phyloP scores from a whole-genome alignment of 139 green algal genomes.

The Desmodesmus armatus region DNA sequence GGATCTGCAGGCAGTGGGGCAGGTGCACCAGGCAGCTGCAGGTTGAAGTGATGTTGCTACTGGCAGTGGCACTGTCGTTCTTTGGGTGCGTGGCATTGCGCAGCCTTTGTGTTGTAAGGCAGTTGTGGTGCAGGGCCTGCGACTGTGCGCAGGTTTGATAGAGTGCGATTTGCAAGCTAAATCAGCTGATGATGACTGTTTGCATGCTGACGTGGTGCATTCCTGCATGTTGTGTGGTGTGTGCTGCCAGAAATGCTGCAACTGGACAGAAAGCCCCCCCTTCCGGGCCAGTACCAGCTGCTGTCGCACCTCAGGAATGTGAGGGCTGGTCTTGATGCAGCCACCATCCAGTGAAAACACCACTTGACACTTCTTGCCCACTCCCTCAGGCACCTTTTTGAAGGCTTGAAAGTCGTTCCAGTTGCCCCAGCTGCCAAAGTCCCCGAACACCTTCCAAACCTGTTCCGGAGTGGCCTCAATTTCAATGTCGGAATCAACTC shows the following conservation, averaged over 20 bases:
- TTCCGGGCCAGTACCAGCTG: too few relatives aligned
- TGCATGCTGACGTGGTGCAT: too few relatives aligned
- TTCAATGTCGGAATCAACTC: conserved; percentile 32
- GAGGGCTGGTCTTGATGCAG: conserved; percentile 8
- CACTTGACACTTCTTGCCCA: conserved; percentile 28
- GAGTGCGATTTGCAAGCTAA: too few relatives aligned
- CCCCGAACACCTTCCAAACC: conserved; percentile 36
- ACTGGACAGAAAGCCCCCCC: too few relatives aligned
- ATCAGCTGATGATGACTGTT: too few relatives aligned
- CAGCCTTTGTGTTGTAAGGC: too few relatives aligned
- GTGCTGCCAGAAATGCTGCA: too few relatives aligned
- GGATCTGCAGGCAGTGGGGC: conserved; percentile 30
- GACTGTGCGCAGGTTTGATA: too few relatives aligned
- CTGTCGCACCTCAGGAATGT: conserved; percentile 29
- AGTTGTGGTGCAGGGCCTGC: too few relatives aligned
- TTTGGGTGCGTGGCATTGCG: background rate
- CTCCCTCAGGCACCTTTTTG: background rate
- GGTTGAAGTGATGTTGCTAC: too few relatives aligned
- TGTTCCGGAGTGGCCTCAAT: conserved; percentile 16
- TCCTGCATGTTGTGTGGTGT: too few relatives aligned
- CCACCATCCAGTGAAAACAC: conserved; percentile 37
- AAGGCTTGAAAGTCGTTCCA: conserved; percentile 47
- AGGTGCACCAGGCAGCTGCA: background rate
- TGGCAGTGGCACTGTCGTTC: background rate
- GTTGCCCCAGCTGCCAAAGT: conserved; percentile 35